Evolutionary conservation across 23 red algal species (phyloP).

Genomic region (Gracilariopsis chorda): DNA sequence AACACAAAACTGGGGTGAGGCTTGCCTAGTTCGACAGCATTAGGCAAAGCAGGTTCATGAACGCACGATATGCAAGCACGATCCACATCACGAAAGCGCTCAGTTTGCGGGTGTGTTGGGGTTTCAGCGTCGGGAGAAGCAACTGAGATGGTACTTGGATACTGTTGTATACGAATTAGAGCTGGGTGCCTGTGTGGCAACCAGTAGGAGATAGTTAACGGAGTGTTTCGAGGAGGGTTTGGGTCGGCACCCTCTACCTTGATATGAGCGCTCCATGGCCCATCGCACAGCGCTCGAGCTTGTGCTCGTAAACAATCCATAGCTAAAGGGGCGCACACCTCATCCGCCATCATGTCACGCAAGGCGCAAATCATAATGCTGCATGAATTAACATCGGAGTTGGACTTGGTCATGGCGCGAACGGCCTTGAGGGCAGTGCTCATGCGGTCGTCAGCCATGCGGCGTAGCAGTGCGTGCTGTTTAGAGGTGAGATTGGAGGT

Average conservation of each 20-base stretch:
- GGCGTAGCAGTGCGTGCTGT: conserved; percentile 31
- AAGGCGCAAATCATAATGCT: conserved; percentile 43
- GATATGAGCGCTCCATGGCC: not conserved
- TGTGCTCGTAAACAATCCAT: conserved; percentile 48
- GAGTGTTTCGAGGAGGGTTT: not conserved
- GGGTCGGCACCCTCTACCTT: conserved; percentile 10
- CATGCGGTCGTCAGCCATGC: conserved; percentile 51
- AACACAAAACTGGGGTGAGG: conserved; percentile 18
- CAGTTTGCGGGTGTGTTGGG: not conserved
- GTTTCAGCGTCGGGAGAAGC: not conserved
- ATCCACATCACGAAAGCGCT: not conserved
- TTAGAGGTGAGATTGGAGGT: not conserved
- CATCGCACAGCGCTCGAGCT: conserved; percentile 29
- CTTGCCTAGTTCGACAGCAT: conserved; percentile 27
- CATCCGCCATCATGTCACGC: conserved; percentile 55
- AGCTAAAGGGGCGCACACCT: conserved; percentile 37
- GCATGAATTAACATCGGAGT: not conserved
- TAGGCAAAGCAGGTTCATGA: conserved; percentile 34
- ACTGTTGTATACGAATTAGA: conserved; percentile 7
- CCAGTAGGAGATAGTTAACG: conserved; percentile 30
- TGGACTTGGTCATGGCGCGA: not conserved
- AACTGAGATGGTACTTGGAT: not conserved
- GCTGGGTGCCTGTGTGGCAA: conserved; percentile 25
- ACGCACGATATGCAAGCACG: conserved; percentile 13
- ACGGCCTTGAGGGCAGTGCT: conserved; percentile 23